Conservation (phyloP, 2,329 filamentous ascomycete species). For the Xylariaceae sp. region DNA sequence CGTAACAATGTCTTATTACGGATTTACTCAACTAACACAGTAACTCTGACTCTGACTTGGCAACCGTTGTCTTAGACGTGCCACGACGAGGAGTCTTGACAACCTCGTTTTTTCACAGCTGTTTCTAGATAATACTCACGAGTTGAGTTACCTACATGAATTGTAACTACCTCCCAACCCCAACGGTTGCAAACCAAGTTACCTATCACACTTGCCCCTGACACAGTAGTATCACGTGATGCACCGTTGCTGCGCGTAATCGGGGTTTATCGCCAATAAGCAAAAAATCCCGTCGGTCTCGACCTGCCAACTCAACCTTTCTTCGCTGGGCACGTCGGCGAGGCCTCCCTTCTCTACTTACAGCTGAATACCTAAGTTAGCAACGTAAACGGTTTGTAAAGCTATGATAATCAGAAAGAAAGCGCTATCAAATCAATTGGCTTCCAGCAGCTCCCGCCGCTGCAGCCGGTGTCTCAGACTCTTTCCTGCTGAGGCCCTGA, state of each 20-base stretch:
- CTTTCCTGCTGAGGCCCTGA: not conserved
- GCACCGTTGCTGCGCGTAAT: conserved; percentile 14
- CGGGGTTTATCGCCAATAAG: not conserved
- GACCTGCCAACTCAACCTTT: not conserved
- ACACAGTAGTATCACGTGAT: conserved; percentile 18
- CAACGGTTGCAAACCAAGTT: not conserved
- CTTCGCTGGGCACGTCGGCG: no score
- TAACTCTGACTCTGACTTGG: not conserved
- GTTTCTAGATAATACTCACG: no score
- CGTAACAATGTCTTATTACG: not conserved
- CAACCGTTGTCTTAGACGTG: not conserved
- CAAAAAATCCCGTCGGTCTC: not conserved
- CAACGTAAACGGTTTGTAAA: no score
- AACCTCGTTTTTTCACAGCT: not conserved
- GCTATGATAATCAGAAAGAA: not conserved
- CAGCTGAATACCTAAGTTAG: no score
- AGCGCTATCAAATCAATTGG: not conserved
- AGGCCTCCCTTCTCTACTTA: no score
- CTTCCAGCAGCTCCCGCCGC: not conserved
- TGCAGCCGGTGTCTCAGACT: conserved; percentile 1
- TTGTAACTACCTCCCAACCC: no score
- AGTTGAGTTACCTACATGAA: not conserved
- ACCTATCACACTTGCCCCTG: not conserved
- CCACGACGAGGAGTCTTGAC: not conserved
- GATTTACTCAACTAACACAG: not conserved